Percentiles rank a stretch among this genome's conserved stretches.
Conservation (phyloP, 805 yeast species). For the Grigorovia humatica region DNA sequence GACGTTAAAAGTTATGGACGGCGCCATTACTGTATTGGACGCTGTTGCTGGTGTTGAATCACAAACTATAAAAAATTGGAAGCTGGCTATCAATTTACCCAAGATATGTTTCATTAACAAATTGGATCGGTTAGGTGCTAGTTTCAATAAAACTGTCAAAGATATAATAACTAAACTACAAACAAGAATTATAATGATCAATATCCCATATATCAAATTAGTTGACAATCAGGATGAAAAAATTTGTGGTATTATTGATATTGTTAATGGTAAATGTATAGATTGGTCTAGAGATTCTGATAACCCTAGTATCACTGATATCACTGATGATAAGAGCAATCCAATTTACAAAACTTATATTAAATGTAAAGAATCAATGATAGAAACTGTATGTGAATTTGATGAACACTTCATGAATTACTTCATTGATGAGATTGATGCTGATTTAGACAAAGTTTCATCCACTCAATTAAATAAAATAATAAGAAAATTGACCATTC, state of each 20-base stretch:
- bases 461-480: conserved; percentile 43
- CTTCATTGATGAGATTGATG: conserved; percentile 58
- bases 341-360: background rate
- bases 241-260: conserved; percentile 51
- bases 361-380: conserved; percentile 58
- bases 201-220: conserved; percentile 42
- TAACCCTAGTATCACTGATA: conserved; percentile 13
- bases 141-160: conserved; percentile 78
- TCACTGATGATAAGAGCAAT: background rate
- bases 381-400: conserved; percentile 75
- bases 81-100: conserved; percentile 72
- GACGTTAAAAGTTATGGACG: conserved; percentile 84
- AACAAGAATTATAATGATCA: conserved; percentile 65
- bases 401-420: conserved; percentile 72
- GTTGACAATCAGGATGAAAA: conserved; percentile 2
- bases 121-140: conserved; percentile 96
- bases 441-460: conserved; percentile 58
- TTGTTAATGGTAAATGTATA: conserved; percentile 41
- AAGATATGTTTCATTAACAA: conserved; percentile 75
- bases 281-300: conserved; percentile 32
- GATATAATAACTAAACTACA: conserved; percentile 70
- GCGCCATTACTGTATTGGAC: conserved; percentile 86
- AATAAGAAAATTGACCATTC: conserved; percentile 52
- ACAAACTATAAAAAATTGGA: conserved; percentile 96
- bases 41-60: conserved; percentile 98